A percentile compares a stretch with the other conserved stretches of the same genome.
Conservation (phyloP, 352 stramenopile species). For the Pythium graminicola region DNA sequence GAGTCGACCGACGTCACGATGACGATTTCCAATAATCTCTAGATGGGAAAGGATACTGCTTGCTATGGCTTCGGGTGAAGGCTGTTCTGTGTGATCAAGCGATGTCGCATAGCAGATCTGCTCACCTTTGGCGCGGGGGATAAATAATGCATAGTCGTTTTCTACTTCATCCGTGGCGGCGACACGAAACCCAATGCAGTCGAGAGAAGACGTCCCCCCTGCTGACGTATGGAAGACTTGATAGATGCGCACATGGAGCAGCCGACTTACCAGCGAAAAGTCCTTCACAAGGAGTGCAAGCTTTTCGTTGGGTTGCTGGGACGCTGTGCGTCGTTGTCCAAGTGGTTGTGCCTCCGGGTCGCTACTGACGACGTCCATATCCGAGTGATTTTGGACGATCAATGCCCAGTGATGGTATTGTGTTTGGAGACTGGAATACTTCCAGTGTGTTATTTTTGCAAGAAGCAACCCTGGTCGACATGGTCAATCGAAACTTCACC, state of each 20-base stretch:
- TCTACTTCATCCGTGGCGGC: constrained; percentile 56
- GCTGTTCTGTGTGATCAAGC: background rate
- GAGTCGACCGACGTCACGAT: constrained; percentile 55
- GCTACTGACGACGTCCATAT: no score
- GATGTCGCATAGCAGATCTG: constrained; percentile 31
- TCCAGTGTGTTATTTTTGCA: no score
- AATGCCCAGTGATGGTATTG: background rate
- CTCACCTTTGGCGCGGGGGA: constrained; percentile 39
- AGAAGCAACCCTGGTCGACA: no score
- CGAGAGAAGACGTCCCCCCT: background rate
- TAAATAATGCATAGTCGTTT: constrained; percentile 58
- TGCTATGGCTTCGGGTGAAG: constrained; percentile 30
- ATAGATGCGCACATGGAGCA: constrained; percentile 22
- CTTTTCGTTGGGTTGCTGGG: constrained; percentile 13
- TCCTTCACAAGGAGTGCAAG: constrained; percentile 11
- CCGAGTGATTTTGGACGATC: no score
- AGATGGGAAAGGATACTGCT: constrained; percentile 45
- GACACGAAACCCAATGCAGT: constrained; percentile 37
- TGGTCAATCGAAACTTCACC: no score
- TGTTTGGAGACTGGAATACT: background rate
- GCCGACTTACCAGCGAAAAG: constrained; percentile 11
- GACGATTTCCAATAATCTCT: constrained; percentile 61
- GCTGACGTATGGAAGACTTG: constrained; percentile 9
- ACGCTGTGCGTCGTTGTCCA: background rate
- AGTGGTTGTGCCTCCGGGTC: no score